phyloP scores from a whole-genome alignment of 768 basidiomycete species.

The Lactarius tabidus region DNA sequence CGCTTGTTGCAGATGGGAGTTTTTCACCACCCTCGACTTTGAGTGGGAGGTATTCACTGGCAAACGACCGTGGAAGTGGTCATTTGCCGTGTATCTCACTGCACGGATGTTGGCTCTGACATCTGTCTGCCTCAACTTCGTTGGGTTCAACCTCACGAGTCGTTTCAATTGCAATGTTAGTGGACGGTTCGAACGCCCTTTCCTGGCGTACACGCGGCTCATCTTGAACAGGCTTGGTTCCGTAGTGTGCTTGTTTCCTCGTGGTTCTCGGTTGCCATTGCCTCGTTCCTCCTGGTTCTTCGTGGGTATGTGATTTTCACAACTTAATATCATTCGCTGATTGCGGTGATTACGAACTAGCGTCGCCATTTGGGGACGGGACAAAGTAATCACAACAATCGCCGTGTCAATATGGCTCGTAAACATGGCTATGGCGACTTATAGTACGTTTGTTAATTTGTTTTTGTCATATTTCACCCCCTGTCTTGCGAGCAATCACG shows the following conservation, averaged over 20 bases:
- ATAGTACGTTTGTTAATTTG: slow-evolving; percentile 14
- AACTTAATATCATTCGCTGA: not conserved
- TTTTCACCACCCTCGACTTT: slow-evolving; percentile 21
- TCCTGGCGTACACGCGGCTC: not conserved
- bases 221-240: slow-evolving; percentile 17
- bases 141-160: slow-evolving; percentile 18
- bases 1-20: slow-evolving; percentile 21
- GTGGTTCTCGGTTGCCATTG: slow-evolving; percentile 19
- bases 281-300: slow-evolving; percentile 23
- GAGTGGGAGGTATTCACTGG: slow-evolving; percentile 24
- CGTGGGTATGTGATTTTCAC: slow-evolving; percentile 17
- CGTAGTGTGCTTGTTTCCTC: slow-evolving; percentile 12
- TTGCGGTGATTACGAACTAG: not conserved
- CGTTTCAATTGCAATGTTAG: slow-evolving; percentile 21
- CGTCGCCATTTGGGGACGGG: slow-evolving; percentile 22
- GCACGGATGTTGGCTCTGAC: slow-evolving; percentile 13
- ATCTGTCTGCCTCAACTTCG: slow-evolving; percentile 12
- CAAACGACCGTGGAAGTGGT: slow-evolving; percentile 25
- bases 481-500: not conserved
- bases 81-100: slow-evolving; percentile 18
- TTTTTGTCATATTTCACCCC: too few relatives aligned
- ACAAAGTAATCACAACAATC: not conserved
- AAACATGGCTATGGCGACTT: slow-evolving; percentile 9
- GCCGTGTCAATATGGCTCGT: not conserved
- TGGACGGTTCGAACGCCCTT: not conserved